Evolutionary conservation across 306 rosid species (phyloP).

Genomic region (Quercus agrifolia): DNA sequence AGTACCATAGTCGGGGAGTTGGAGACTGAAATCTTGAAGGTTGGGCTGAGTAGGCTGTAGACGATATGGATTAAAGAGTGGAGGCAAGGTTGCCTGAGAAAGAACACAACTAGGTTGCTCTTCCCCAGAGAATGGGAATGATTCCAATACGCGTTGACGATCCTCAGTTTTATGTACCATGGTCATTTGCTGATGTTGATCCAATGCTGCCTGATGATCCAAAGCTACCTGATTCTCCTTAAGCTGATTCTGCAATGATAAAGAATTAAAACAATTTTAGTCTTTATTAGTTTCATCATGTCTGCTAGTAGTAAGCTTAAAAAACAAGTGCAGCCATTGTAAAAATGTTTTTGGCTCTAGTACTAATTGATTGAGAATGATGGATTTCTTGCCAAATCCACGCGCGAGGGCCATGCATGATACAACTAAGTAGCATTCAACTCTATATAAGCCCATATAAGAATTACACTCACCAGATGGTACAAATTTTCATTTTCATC

Average conservation of each 20-base stretch:
- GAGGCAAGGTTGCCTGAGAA: conserved; percentile 25
- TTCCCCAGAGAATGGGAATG: conserved; percentile 33
- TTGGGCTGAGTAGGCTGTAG: conserved; percentile 42
- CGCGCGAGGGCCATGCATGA: too few species aligned
- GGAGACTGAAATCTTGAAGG: conserved; percentile 40
- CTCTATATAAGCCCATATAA: too few species aligned
- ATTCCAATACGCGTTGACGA: conserved; percentile 6
- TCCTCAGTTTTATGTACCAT: conserved; percentile 20
- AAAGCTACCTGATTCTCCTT: conserved; percentile 38
- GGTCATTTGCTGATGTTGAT: conserved; percentile 17
- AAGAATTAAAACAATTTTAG: not conserved
- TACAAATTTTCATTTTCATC: conserved; percentile 54
- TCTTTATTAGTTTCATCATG: not conserved
- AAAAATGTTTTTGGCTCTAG: too few species aligned
- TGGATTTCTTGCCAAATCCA: too few species aligned
- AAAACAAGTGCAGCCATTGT: too few species aligned
- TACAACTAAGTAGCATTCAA: too few species aligned
- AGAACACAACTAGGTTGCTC: conserved; percentile 37
- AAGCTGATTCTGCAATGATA: conserved; percentile 16
- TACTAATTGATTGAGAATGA: too few species aligned
- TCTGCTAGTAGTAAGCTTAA: not conserved
- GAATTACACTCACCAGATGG: conserved; percentile 44
- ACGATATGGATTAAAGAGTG: conserved; percentile 21
- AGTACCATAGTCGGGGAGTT: conserved; percentile 26
- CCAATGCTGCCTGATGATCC: conserved; percentile 17